Base-by-base conservation (phyloP, 169 alveolate genomes). In the Cryptosporidium xiaoi region DNA sequence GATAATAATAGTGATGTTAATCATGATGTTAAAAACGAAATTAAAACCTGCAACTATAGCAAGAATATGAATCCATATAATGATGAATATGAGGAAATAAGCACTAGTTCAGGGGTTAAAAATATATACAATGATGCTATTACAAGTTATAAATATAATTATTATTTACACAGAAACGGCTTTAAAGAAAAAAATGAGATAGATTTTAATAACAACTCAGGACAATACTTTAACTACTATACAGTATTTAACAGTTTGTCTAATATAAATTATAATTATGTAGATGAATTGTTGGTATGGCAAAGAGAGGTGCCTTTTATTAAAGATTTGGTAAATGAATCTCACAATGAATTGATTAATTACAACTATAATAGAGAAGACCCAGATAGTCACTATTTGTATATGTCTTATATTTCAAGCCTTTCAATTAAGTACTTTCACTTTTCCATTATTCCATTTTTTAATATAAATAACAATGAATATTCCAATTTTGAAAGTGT, bases 221-320 rank as follows among this genome's bases (percentile, higher is more conserved):
- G 60, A 15, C 15, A 55, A 13, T 77, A 13, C 62, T 44, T 44
- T 34, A 77, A 58, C 40, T 58, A 33, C 46, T 77, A 58, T 18
- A 58, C 85, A 10, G 46, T 58, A 18, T 77, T 77, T 58, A 58
- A 60, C 24, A 60, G 34, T 56, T 44, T 60, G 46, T 56, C 85
- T 18, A 56, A 56, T 36, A 71, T 77, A 10, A 77, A 77, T 24
- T 77, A 44, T 44, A 77, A 65, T 48, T 36, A 33, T 15, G 40
- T 77, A 24, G 85, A 77, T 58, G 85, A 77, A 29, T 24, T 77
- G 13, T 60, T 77, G 44, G 85, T 77, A 12, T 77, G 85, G 85
- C 85, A 77, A 40, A 77, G 71, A 36, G 85, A 77, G n/a, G 31
- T 77, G 15, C 85, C 85, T 40, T 77, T 77, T 77, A 60, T 77